Percentiles rank a stretch among this genome's conserved stretches.
phyloP scores from a whole-genome alignment of 78 protist species.

The Dictyostelium purpureum region DNA sequence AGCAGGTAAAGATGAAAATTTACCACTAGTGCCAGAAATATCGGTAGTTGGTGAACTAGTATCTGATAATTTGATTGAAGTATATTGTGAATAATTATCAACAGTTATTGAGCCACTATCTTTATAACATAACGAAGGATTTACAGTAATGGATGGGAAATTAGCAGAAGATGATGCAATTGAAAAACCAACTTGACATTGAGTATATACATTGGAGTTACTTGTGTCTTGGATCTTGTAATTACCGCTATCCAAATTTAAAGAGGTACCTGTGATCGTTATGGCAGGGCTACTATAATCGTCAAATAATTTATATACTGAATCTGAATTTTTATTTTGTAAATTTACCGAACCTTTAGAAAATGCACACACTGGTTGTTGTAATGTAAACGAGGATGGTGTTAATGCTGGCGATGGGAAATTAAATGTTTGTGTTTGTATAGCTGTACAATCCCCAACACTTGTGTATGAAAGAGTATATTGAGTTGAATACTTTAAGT shows the following conservation, averaged over 20 bases:
- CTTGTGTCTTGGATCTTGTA: not conserved
- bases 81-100: not conserved
- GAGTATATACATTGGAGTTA: not conserved
- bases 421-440: not conserved
- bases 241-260: not conserved
- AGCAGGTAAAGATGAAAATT: not conserved
- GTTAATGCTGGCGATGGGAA: not conserved
- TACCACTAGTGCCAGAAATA: not conserved
- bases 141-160: not conserved
- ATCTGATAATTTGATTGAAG: not conserved
- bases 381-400: not conserved
- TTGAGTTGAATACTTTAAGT: not conserved
- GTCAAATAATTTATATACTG: not conserved
- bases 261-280: not conserved
- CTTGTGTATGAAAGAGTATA: not conserved
- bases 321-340: not conserved
- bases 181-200: not conserved
- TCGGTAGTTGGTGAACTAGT: not conserved
- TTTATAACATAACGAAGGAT: not conserved
- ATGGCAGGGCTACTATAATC: not conserved
- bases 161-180: not conserved
- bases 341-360: not conserved
- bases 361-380: not conserved
- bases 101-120: not conserved
- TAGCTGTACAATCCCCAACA: not conserved